Evolutionary conservation across 768 basidiomycete species (phyloP), one percentile per base, ranked within the genome.

Genomic region (Amanita polypyramis): DNA sequence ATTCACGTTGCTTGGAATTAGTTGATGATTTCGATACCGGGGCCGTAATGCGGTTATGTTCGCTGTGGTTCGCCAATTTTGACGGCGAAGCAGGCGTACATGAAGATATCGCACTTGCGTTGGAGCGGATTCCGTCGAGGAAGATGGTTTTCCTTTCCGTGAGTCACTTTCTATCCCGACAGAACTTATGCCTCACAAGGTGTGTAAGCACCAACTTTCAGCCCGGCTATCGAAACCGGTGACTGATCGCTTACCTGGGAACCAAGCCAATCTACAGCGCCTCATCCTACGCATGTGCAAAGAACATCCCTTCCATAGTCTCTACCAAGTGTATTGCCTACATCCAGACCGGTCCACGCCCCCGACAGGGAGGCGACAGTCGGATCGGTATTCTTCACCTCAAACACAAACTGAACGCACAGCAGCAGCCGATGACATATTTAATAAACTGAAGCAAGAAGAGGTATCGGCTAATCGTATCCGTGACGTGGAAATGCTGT

Each of bases 301-400:
- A 49, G 90, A 97, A 45, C 96, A 99, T 59, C 93, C 95, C 0
- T 98, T 90, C 65, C 96, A 99, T 60, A 85, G 79, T 54, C 66
- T 96, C 5, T 95, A 94, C 63, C 91, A 93, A 55, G 76, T 98
- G 2, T 88, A 82, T 61, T 88, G 87, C 47, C 65, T 95, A 52
- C 72, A 66, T 47, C 69, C 70, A 8, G 65, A 55, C 52, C 55
- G 54, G 49, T 54, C 50, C 11, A 34, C 47, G 12, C 10, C 53
- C 45, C 17, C 54, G 8, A 50, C 51, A 37, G 33, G 51, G 4
- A 66, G 73, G 51, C 69, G 81, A 47, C 65, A 70, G 41, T 78
- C 80, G 6, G 60, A 62, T 27, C 73, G 76, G 21, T 65, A 64
- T 32, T 65, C 69, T 33, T 45, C 64, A 10, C 61, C 70, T 14